Evolutionary conservation across 2,329 filamentous ascomycete species (phyloP).

Genomic region (Paecilomyces formosus): DNA sequence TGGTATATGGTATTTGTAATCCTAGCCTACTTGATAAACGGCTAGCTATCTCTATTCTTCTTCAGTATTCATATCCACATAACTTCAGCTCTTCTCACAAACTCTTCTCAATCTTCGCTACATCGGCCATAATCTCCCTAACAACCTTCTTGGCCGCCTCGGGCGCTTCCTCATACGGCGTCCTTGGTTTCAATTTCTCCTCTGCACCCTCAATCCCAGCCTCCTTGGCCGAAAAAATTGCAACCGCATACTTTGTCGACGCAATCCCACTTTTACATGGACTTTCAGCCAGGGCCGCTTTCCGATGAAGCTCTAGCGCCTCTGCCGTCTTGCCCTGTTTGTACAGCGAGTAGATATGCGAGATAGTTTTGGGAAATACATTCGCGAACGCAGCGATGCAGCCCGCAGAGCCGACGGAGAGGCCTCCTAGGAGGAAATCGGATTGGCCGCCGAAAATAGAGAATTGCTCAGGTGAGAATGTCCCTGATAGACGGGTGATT

Average conservation of each 20-base stretch:
- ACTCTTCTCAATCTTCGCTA: conserved; percentile 33
- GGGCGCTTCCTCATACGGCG: conserved; percentile 50
- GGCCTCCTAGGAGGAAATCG: conserved; percentile 57
- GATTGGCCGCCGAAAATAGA: conserved; percentile 65
- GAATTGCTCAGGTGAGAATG: conserved; percentile 50
- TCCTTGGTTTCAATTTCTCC: conserved; percentile 51
- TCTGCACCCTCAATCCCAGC: conserved; percentile 56
- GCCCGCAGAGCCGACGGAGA: conserved; percentile 47
- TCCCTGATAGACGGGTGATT: conserved; percentile 48
- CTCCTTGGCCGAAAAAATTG: conserved; percentile 49
- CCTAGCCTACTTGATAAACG: too few relatives aligned
- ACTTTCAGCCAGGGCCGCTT: conserved; percentile 58
- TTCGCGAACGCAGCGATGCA: conserved; percentile 54
- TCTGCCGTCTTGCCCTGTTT: conserved; percentile 49
- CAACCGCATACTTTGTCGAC: conserved; percentile 60
- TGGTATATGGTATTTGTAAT: too few relatives aligned
- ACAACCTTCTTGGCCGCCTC: conserved; percentile 40
- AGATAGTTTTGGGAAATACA: conserved; percentile 49
- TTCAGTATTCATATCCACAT: background rate
- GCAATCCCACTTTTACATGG: conserved; percentile 61
- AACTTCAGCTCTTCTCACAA: conserved; percentile 6
- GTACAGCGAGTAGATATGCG: conserved; percentile 56
- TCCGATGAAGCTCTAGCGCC: conserved; percentile 53
- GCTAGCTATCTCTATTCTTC: too few relatives aligned
- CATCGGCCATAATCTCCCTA: conserved; percentile 29